These are phyloP conservation scores for Zygosaccharomyces bisporus DNA, from an alignment of 805 yeast species.

Conservation along the genomic window DNA sequence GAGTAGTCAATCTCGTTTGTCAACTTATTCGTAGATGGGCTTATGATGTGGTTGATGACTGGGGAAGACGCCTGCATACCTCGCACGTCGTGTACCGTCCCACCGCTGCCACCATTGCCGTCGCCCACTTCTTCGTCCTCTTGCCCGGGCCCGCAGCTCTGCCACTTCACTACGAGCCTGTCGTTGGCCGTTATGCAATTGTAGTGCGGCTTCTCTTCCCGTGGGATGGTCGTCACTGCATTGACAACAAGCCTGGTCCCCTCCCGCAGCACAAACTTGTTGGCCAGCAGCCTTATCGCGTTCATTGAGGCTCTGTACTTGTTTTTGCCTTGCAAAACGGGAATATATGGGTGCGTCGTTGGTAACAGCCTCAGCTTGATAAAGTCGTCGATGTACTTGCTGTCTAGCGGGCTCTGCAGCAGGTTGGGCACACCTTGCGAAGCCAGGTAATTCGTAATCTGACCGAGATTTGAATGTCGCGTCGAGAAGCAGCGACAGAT, in stretches of 20 bases:
- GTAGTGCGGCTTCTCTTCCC: constrained; percentile 19
- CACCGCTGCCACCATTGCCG: neutral
- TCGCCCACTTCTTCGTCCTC: constrained; percentile 2
- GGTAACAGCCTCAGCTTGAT: constrained; percentile 57
- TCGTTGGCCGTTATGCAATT: constrained; percentile 22
- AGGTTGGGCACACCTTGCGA: constrained; percentile 47
- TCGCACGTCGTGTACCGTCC: constrained; percentile 7
- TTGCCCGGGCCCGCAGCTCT: constrained; percentile 22
- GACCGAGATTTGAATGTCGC: constrained; percentile 45
- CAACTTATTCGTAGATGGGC: constrained; percentile 15
- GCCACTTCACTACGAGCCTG: constrained; percentile 30
- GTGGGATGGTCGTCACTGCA: constrained; percentile 34
- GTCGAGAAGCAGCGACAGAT: constrained; percentile 8
- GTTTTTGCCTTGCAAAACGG: constrained; percentile 51
- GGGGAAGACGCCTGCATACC: constrained; percentile 12
- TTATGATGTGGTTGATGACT: constrained; percentile 18
- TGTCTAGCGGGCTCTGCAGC: constrained; percentile 44
- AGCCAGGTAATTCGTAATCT: constrained; percentile 47
- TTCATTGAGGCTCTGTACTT: constrained; percentile 56
- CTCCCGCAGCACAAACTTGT: constrained; percentile 54
- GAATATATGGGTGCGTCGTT: constrained; percentile 49
- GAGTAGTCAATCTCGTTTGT: constrained; percentile 6
- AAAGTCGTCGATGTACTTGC: constrained; percentile 42
- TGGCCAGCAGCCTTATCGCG: constrained; percentile 50
- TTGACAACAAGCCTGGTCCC: constrained; percentile 49